phyloP scores from a whole-genome alignment of 1,139 yeast genomes.

The Zygotorulaspora mrakii region DNA sequence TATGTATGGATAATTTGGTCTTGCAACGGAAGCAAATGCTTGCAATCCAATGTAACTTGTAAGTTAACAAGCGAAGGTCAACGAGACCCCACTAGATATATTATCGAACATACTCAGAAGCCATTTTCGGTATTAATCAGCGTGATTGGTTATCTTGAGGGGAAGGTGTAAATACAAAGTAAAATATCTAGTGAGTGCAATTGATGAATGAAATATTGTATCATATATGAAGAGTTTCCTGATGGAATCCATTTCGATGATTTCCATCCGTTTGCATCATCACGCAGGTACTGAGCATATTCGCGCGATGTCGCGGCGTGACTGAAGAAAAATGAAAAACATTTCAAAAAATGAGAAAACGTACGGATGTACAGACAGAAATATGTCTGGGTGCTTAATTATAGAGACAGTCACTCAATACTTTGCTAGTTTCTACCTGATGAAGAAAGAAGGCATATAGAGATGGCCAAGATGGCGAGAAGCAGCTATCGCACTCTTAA shows the following conservation, averaged over 20 bases:
- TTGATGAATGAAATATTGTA: slow-evolving; percentile 3
- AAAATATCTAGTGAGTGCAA: too few species aligned
- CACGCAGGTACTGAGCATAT: too few species aligned
- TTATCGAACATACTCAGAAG: slow-evolving; percentile 36
- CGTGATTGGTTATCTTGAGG: slow-evolving; percentile 14
- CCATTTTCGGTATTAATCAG: slow-evolving; percentile 32
- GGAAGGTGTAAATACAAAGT: too few species aligned
- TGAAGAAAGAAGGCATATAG: too few species aligned
- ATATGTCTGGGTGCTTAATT: slow-evolving; percentile 9
- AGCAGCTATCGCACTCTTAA: too few species aligned
- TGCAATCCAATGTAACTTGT: slow-evolving; percentile 25
- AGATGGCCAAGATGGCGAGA: too few species aligned
- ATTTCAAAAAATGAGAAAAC: not conserved
- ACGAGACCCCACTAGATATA: not conserved
- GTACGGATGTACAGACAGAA: slow-evolving; percentile 4
- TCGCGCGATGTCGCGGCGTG: not conserved
- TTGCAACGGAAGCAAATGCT: slow-evolving; percentile 1
- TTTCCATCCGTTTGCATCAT: too few species aligned
- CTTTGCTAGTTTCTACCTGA: too few species aligned
- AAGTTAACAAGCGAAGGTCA: slow-evolving; percentile 6
- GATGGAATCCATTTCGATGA: too few species aligned
- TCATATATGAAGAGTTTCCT: not conserved
- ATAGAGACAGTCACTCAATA: slow-evolving; percentile 3
- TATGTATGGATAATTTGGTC: slow-evolving; percentile 11
- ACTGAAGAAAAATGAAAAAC: not conserved